Evolutionary conservation across 2,329 filamentous ascomycete genomes (phyloP), one percentile per base, ranked within the genome.

Genomic region (Penicillium aurantiogriseum): DNA sequence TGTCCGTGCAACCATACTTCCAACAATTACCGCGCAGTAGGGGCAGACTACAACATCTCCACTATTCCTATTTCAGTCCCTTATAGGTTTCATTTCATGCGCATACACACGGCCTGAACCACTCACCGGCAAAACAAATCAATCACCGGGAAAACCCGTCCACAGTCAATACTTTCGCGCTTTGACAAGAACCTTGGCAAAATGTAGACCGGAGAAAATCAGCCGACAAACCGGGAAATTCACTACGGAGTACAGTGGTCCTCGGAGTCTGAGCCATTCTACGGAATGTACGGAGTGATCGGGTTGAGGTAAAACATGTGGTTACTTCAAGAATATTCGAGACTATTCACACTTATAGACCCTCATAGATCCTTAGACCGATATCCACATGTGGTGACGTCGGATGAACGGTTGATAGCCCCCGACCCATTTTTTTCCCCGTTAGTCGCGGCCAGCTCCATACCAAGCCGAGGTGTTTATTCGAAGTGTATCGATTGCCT

Each of bases 361-460:
- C 10, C 17, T 38, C 8, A 54, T 54, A 52, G 43, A 53, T 42
- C 31, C 54, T 58, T 55, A 44, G 38, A 56, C 48, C 40, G 15
- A 51, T 36, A 61, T 45, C 63, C 64, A 62, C 62, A 48, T 51
- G 31, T 54, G 50, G 57, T 63, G 59, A 65, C 63, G 60, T 63
- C 59, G 60, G 55, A 61, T 58, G 53, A 56, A 56, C 57, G 57
- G 50, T 56, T 29, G 49, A 50, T 29, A 57, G 50, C 35, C 50
- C 47, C 25, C 43, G 64, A 64, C 64, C 64, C 64, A 64, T 46
- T 67, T 67, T 67, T 65, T 54, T 45, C 9, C 35, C 36, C 44
- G 31, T 59, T 56, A 47, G 52, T 62, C 31, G 53, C 53, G 44
- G 58, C 51, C 40, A 38, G 47, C 42, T 25, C 38, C 33, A 42